phyloP scores from a whole-genome alignment of 1,139 yeast genomes.

The Saccharomyces pastorianus region DNA sequence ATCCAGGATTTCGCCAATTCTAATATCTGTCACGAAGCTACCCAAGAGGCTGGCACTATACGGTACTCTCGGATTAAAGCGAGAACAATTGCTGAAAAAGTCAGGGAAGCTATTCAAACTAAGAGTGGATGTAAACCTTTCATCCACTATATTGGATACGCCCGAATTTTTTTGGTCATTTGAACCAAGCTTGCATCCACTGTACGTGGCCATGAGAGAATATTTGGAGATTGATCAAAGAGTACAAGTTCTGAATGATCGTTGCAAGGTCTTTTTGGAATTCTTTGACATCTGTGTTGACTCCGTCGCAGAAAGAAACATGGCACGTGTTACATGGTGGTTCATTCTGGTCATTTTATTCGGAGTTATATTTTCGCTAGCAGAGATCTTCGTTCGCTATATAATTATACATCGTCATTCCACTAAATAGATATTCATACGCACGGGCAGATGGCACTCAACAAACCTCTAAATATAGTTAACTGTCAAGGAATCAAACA shows the following conservation, averaged over 20 bases:
- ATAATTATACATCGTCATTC: conserved; percentile 35
- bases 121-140: conserved; percentile 85
- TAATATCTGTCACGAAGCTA: conserved; percentile 75
- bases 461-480: not conserved
- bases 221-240: conserved; percentile 91
- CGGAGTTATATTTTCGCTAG: conserved; percentile 60
- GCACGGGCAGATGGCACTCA: not conserved
- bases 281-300: conserved; percentile 89
- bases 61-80: conserved; percentile 70
- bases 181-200: conserved; percentile 90
- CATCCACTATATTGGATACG: conserved; percentile 85
- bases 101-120: conserved; percentile 85
- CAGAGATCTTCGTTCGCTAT: conserved; percentile 53
- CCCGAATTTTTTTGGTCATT: conserved; percentile 96
- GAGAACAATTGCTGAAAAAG: conserved; percentile 74
- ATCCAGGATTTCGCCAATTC: conserved; percentile 76
- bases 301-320: conserved; percentile 85
- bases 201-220: conserved; percentile 82
- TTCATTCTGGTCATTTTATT: conserved; percentile 74
- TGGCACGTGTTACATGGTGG: conserved; percentile 87
- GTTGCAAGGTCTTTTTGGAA: conserved; percentile 89
- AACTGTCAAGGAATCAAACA: not conserved
- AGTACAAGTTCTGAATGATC: conserved; percentile 83
- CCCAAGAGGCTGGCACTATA: conserved; percentile 88
- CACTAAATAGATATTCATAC: not conserved